Evolutionary conservation across 768 basidiomycete genomes (phyloP).

Genomic region (Boletellus sp.): DNA sequence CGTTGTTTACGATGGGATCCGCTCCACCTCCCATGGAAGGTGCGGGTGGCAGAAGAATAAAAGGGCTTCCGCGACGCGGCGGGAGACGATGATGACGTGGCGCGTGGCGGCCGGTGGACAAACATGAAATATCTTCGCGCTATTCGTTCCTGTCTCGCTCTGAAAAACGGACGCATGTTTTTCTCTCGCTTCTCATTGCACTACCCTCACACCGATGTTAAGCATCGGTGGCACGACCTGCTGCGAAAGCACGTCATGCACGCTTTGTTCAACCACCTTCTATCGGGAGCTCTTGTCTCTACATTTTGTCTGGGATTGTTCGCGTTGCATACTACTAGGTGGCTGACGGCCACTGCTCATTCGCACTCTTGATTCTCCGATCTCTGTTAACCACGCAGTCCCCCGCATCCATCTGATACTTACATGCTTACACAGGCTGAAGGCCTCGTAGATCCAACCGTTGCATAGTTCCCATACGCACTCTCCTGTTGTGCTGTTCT

Average conservation of each 20-base stretch:
- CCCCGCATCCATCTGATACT: constrained; percentile 16
- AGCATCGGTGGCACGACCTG: constrained; percentile 19
- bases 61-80: constrained; percentile 51
- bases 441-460: constrained; percentile 30
- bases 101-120: constrained; percentile 11
- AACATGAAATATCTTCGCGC: constrained; percentile 5
- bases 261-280: constrained; percentile 3
- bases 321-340: constrained; percentile 16
- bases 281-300: constrained; percentile 1
- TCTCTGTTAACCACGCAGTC: constrained; percentile 10
- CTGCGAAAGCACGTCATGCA: constrained; percentile 7
- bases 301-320: constrained; percentile 11
- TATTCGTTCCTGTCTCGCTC: constrained; percentile 6
- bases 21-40: constrained; percentile 41
- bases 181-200: constrained; percentile 10
- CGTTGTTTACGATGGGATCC: constrained; percentile 60
- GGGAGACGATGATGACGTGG: constrained; percentile 21
- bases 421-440: constrained; percentile 33
- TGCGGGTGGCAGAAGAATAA: constrained; percentile 42
- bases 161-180: constrained; percentile 11
- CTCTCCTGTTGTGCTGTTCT: constrained; percentile 20
- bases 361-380: constrained; percentile 14
- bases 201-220: constrained; percentile 24
- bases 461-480: constrained; percentile 18
- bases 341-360: constrained; percentile 29